Conservation (phyloP, 2,329 filamentous ascomycete species). For the Exophiala dermatitidis region DNA sequence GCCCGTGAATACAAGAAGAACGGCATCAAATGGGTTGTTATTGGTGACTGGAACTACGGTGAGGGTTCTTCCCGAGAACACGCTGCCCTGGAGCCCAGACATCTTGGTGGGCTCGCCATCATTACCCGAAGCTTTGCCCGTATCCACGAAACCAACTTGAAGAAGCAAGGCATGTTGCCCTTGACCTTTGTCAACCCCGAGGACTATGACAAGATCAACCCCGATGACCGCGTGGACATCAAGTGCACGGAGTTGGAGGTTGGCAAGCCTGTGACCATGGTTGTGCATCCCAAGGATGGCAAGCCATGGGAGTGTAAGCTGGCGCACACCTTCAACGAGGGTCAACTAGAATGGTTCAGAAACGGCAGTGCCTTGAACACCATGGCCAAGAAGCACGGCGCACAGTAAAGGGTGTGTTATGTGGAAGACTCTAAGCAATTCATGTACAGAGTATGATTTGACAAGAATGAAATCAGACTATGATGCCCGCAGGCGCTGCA, state of each 20-base stretch:
- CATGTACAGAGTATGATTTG: constrained; percentile 7
- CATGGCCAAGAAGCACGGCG: constrained; percentile 66
- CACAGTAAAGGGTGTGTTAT: background rate
- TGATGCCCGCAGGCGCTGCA: background rate
- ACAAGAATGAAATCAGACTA: background rate
- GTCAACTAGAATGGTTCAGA: constrained; percentile 98
- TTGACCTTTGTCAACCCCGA: constrained; percentile 89
- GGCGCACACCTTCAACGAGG: constrained; percentile 94
- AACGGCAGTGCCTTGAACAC: constrained; percentile 96
- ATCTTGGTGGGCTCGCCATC: constrained; percentile 94
- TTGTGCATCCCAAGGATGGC: constrained; percentile 85
- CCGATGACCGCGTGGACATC: constrained; percentile 86
- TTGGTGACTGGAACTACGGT: constrained; percentile 99
- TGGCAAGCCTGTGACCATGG: constrained; percentile 86
- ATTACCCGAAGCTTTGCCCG: constrained; percentile 93
- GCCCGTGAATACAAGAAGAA: constrained; percentile 98
- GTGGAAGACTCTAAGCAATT: background rate
- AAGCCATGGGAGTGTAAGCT: constrained; percentile 73
- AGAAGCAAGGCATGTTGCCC: constrained; percentile 99
- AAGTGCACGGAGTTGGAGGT: constrained; percentile 82
- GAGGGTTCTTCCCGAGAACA: constrained; percentile 98
- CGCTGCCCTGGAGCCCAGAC: constrained; percentile 92
- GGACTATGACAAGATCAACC: constrained; percentile 95
- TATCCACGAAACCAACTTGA: constrained; percentile 99
- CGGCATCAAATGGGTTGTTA: constrained; percentile 91